Evolutionary conservation across 805 yeast genomes (phyloP).

Genomic region (Sugiyamaella qingdaonensis): DNA sequence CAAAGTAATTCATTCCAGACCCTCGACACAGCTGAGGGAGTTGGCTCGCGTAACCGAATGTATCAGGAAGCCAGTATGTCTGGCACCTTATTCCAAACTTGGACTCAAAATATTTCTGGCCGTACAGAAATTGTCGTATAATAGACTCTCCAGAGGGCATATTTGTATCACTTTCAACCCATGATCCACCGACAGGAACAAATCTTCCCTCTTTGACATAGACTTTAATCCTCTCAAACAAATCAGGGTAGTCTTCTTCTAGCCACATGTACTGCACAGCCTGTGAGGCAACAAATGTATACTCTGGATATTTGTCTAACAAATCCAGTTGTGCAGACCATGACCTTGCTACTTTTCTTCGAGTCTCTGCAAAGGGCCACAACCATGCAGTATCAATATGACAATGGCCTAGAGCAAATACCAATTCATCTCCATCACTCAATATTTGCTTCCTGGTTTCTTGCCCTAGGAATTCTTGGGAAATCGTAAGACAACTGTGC

Average conservation of each 20-base stretch:
- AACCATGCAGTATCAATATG: slow-evolving; percentile 98
- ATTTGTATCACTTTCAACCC: slow-evolving; percentile 98
- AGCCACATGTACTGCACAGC: slow-evolving; percentile 96
- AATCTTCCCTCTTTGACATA: slow-evolving; percentile 69
- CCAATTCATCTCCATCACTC: slow-evolving; percentile 40
- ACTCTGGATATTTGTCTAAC: slow-evolving; percentile 87
- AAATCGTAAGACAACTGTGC: background rate
- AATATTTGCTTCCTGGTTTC: background rate
- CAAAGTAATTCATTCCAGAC: slow-evolving; percentile 77
- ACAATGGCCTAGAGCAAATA: slow-evolving; percentile 87
- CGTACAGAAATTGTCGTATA: slow-evolving; percentile 81
- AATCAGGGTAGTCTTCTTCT: slow-evolving; percentile 77
- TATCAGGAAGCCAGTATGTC: slow-evolving; percentile 94
- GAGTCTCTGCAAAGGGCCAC: slow-evolving; percentile 98
- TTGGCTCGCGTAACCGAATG: slow-evolving; percentile 94
- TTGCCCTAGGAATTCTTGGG: background rate
- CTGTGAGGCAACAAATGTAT: slow-evolving; percentile 90
- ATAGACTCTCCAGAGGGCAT: slow-evolving; percentile 90
- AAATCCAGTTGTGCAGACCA: slow-evolving; percentile 91
- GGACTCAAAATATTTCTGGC: slow-evolving; percentile 78
- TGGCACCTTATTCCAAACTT: slow-evolving; percentile 74
- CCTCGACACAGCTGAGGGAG: slow-evolving; percentile 86
- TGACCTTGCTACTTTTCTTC: slow-evolving; percentile 85
- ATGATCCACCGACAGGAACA: slow-evolving; percentile 91
- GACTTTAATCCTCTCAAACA: slow-evolving; percentile 55